Base-by-base conservation (phyloP, 257 asterid species). In the Penstemon davidsonii region DNA sequence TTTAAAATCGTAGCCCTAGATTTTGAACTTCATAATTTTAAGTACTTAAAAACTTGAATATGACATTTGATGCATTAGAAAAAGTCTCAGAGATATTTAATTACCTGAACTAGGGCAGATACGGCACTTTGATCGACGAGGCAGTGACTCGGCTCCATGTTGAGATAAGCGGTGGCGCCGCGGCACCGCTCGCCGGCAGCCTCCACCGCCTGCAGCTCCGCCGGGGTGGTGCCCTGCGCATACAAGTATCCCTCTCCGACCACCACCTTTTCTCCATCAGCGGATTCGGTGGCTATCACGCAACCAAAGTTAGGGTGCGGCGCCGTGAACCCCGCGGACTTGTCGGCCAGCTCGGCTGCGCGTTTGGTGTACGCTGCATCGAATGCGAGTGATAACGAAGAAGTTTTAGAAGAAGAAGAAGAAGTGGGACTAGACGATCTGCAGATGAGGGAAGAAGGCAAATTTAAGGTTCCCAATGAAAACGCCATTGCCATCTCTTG, bases 261-360 rank as follows among this genome's bases (percentile, higher is more conserved):
- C 45, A 88, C 88, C 55, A 49, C 70, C 8, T 63, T 78, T 5
- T 63, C 75, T 55, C 73, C 81, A 61, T 73, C 57, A 44, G 68
- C 82, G 40, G 68, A 39, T 41, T 59, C 66, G 40, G 75, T 55
- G 64, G 90, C 81, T 36, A 93, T 87, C 54, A 93, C 84, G 62
- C 99, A 93, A 8, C 99, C 99, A 62, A 81, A 90, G 80, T 93
- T 93, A 0, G 99, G 99, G 73, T 93, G 97, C 11, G 97, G 99
- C 42, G 99, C 95, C 3, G 96, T 91, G 72, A 86, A 76, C 8
- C 99, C 97, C 1, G 96, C 95, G 0, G 96, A 93, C 67, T 76
- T 87, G 66, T 94, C 99, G 4, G 97, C 95, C 57, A 94, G 61
- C 59, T 91, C 86, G n/a, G 95, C 88, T 7, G 99, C 97, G 18